These are phyloP conservation scores for Xylaria arbuscula DNA, from an alignment of 2,329 filamentous ascomycete genomes.

Conservation along the genomic window DNA sequence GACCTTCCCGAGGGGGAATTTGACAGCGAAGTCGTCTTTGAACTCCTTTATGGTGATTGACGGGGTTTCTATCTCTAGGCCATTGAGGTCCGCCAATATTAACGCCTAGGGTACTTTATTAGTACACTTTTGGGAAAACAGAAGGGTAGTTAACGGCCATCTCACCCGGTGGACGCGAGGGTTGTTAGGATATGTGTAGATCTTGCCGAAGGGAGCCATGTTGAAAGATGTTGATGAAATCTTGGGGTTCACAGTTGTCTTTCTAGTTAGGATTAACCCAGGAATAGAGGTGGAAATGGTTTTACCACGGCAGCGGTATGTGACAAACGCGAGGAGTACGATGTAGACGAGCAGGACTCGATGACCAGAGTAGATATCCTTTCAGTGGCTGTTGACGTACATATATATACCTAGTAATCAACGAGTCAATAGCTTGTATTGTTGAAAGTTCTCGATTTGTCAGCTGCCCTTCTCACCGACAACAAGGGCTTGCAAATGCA, in stretches of 20 bases:
- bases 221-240: slow-evolving; percentile 27
- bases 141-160: slow-evolving; percentile 8
- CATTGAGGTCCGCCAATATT: slow-evolving; percentile 54
- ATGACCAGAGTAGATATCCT: slow-evolving; percentile 2
- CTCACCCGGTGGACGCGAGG: slow-evolving; percentile 53
- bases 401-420: neutral
- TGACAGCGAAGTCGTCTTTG: slow-evolving; percentile 61
- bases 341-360: neutral
- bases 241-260: neutral
- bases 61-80: slow-evolving; percentile 50
- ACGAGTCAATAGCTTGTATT: neutral
- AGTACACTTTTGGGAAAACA: slow-evolving; percentile 8
- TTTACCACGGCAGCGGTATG: slow-evolving; percentile 26
- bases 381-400: slow-evolving; percentile 4
- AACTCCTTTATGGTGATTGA: slow-evolving; percentile 56
- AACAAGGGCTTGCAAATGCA: neutral
- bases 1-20: slow-evolving; percentile 65
- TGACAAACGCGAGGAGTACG: slow-evolving; percentile 29
- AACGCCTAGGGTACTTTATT: slow-evolving; percentile 46
- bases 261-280: neutral
- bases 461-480: slow-evolving; percentile 4
- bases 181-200: slow-evolving; percentile 54
- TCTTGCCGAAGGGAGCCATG: slow-evolving; percentile 56
- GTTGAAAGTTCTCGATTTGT: slow-evolving; percentile 17
- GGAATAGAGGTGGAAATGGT: neutral